Percentiles rank a stretch among this genome's conserved stretches.
Conservation (phyloP, 345 rosid genomes). For the Eucalyptus sideroxylon region DNA sequence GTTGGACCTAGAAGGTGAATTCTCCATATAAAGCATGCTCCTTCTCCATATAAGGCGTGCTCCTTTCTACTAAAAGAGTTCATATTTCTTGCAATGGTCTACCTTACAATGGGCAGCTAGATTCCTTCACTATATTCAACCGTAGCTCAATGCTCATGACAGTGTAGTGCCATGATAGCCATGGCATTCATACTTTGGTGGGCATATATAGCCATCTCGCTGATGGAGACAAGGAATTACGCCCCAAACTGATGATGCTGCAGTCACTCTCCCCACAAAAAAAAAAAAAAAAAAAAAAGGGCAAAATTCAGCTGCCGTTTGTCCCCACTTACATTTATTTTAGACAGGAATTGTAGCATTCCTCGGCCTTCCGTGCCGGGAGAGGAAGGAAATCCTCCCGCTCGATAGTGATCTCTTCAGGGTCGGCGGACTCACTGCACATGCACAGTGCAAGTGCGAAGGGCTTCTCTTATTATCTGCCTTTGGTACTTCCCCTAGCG, state of each 20-base stretch:
- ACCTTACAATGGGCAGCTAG: not conserved
- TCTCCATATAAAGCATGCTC: not conserved
- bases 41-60: not conserved
- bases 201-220: not conserved
- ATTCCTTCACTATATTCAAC: not conserved
- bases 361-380: constrained; percentile 14
- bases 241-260: not conserved
- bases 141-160: not conserved
- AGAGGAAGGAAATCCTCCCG: constrained; percentile 27
- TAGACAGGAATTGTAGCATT: not conserved
- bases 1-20: not conserved
- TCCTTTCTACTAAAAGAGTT: not conserved
- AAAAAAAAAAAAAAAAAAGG: not conserved
- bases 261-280: not conserved
- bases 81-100: not conserved
- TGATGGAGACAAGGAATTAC: not conserved
- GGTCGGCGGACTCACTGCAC: not conserved
- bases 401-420: constrained; percentile 60
- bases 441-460: not conserved
- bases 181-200: not conserved
- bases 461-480: constrained; percentile 8
- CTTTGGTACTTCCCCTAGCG: constrained; percentile 5
- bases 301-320: not conserved
- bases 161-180: not conserved
- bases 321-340: not conserved